Evolutionary conservation across 2,329 filamentous ascomycete genomes (phyloP), one percentile per base, ranked within the genome.

Genomic region (Fusarium mangiferae): DNA sequence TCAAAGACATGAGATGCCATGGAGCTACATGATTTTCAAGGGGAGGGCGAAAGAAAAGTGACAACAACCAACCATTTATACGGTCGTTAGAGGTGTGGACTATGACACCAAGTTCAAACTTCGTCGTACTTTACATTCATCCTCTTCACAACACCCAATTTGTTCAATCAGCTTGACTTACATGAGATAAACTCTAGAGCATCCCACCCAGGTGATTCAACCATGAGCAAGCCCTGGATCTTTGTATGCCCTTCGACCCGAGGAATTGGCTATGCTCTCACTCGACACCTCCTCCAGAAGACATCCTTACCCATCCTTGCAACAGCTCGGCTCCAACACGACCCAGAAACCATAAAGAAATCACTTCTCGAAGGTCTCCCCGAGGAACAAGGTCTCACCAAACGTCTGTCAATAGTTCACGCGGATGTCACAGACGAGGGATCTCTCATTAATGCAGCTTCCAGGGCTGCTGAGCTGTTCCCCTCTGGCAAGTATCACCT

Each of bases 371-470:
- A 76, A 7, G 78, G 75, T 62, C 79, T 84, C 67, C 36, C 68
- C 17, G 49, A 57, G 9, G 69, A 55, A n/a, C 66, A 68, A 42
- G 68, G 70, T 60, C 57, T 79, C 36, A 75, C 79, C 11, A 74
- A 78, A 18, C 81, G 85, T 5, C 82, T 87, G 17, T 81, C 82
- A 71, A 70, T 87, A 28, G 77, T 84, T 20, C 77, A 72, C 22
- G 77, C 84, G 48, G 86, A 88, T 80, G 86, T 88, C 38, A 85
- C 83, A 7, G 89, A 93, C 77, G 93, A 95, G 82, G 70, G 83
- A 35, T 89, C 89, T 41, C 88, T 96, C 44, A 77, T 83, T 52
- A 87, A 88, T 44, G 90, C 92, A 24, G 84, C 89, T 8, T 79
- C 80, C 20, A 76, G 76, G 52, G 90, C 90, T 35, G 83, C 83